Conservation (phyloP, 176 grass and related monocot genomes). For the Raddia distichophylla region DNA sequence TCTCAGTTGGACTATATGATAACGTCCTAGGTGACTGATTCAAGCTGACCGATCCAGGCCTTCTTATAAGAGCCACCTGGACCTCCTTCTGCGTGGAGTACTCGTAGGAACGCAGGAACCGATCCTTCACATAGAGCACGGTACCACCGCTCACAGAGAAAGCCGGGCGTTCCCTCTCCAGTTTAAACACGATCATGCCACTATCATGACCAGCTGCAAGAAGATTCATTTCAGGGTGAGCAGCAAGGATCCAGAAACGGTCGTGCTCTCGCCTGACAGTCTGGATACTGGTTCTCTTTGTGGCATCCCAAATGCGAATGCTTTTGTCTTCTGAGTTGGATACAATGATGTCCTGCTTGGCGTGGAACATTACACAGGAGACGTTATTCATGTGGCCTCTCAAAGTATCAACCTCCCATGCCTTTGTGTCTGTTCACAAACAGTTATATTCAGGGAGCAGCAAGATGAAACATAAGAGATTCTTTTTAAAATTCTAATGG, state of each 20-base stretch:
- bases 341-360: slow-evolving; percentile 89
- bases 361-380: slow-evolving; percentile 93
- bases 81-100: slow-evolving; percentile 78
- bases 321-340: slow-evolving; percentile 99
- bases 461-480: not conserved
- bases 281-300: slow-evolving; percentile 86
- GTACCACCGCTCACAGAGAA: slow-evolving; percentile 73
- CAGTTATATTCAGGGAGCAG: slow-evolving; percentile 9
- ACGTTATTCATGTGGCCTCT: slow-evolving; percentile 98
- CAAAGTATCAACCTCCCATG: slow-evolving; percentile 95
- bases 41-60: slow-evolving; percentile 77
- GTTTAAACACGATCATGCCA: slow-evolving; percentile 94
- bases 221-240: slow-evolving; percentile 94
- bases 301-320: slow-evolving; percentile 95
- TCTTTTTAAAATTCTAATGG: not conserved
- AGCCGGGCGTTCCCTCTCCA: slow-evolving; percentile 87
- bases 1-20: slow-evolving; percentile 90
- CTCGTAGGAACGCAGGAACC: slow-evolving; percentile 72
- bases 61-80: slow-evolving; percentile 71
- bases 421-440: slow-evolving; percentile 78
- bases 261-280: slow-evolving; percentile 89
- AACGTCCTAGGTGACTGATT: slow-evolving; percentile 84
- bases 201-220: slow-evolving; percentile 96
- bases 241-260: slow-evolving; percentile 96
- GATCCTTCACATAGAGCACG: slow-evolving; percentile 90